Base-by-base conservation (phyloP, 208 protist species). In the Sergeia podlipaevii region DNA sequence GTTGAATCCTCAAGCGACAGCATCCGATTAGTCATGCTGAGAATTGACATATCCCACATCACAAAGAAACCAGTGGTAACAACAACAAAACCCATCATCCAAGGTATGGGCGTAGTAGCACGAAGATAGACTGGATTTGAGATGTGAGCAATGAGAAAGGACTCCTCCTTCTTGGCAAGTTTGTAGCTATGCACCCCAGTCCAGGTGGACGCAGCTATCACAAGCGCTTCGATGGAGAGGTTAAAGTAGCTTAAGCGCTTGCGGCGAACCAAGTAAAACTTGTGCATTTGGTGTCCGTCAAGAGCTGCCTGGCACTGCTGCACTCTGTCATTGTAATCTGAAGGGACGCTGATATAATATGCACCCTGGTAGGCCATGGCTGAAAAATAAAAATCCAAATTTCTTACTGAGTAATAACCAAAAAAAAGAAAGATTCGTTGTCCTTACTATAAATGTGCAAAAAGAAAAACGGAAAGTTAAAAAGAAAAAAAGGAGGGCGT, bases 191-290 rank as follows among this genome's bases (percentile, higher is more conserved):
- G 48, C 11, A 54, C 32, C 23, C 48, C 48, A 23, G 34, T 43
- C 34, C 43, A 54, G 8, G 48, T 42, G 33, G 34, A 54, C 4
- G 34, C 48, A 11, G 18, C 48, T 6, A 54, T 30, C n/a, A 54
- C 48, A 4, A 36, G 15, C 26, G 34, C 48, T 24, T 54, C 48
- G 11, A 54, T 36, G n/a, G 43, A 21, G 5, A 54, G 21, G 21
- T 54, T 36, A 42, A 54, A 54, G 48, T 54, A 54, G 48, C 48
- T 43, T 8, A 54, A 36, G 17, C 48, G 48, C 32, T 33, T 38
- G 34, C 39, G 39, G 20, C 48, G 48, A 3, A 11, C 43, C 33
- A 54, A 24, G 21, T 54, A 36, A 30, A 30, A 54, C 48, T 54
- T 54, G 48, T 54, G 32, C 4, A 36, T 36, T 13, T 30, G 39